phyloP scores from a whole-genome alignment of 208 protist species.

The Crithidia bombi region DNA sequence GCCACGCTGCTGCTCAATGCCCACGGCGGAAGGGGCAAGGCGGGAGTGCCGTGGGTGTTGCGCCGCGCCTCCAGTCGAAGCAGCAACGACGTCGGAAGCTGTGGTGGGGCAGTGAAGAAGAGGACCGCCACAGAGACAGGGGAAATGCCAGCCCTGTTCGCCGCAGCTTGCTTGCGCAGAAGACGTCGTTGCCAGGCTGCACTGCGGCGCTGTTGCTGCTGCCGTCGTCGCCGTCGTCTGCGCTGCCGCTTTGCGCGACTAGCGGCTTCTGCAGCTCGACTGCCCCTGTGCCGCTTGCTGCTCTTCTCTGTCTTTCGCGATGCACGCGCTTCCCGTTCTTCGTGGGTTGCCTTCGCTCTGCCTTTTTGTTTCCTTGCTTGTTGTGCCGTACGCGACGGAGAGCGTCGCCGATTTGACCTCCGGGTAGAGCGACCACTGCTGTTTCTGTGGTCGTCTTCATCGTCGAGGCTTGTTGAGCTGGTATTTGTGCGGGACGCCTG shows the following conservation, averaged over 20 bases:
- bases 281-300: neutral
- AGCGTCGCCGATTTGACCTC: no score
- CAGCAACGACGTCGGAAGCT: constrained; percentile 16
- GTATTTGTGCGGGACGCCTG: no score
- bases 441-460: neutral
- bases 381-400: no score
- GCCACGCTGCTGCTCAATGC: neutral
- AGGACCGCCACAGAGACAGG: constrained; percentile 27
- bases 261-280: neutral
- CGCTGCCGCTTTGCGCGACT: constrained; percentile 3
- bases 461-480: no score
- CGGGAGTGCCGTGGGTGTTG: neutral
- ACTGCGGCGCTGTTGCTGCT: constrained; percentile 13
- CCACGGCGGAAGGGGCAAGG: constrained; percentile 23
- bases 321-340: constrained; percentile 7
- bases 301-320: neutral
- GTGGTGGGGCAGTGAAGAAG: constrained; percentile 30
- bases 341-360: neutral
- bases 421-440: no score
- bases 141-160: constrained; percentile 5
- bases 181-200: constrained; percentile 11
- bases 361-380: neutral
- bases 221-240: constrained; percentile 1
- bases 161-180: constrained; percentile 17
- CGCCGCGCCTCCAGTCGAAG: constrained; percentile 7